Evolutionary conservation across 768 basidiomycete genomes (phyloP), one percentile per base, ranked within the genome.

Genomic region (Mycena chlorophos): DNA sequence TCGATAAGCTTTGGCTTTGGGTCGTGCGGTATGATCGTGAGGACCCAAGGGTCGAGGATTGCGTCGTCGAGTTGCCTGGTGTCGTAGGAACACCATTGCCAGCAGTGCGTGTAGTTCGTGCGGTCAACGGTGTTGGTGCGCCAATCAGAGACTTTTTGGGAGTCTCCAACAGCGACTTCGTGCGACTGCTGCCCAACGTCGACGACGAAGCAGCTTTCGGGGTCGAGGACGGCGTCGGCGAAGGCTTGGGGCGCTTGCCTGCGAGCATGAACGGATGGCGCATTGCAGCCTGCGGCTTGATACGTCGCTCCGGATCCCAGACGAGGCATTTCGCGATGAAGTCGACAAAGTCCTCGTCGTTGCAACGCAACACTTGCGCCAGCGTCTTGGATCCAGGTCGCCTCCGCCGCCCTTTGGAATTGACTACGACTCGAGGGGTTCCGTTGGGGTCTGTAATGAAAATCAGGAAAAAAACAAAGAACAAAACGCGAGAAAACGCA

Each of bases 311-410:
- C 8, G 97, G 97, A 74, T 99, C 97, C 95, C 95, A 99, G 26
- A 91, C 81, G n/a, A 99, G 79, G 72, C 97, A 99, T 69, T 96
- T 98, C 1, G 91, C 80, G 60, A 98, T 89, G 69, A 99, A 99
- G 73, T 99, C 97, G 54, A 99, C 80, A 62, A 99, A 98, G 40
- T 91, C 86, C 55, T 96, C 93, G 67, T 98, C 97, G 55, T 94
- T 91, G 66, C 88, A 91, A 53, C 91, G 86, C 47, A 99, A 79
- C 37, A 95, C 94, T 66, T 93, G 88, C 16, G 87, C 82, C 51
- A 99, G 81, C 0, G 91, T 87, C 72, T 97, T 97, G 45, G 91
- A 87, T 17, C 91, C 94, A 16, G 97, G 94, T 64, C 94, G 82
- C 56, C 97, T 84, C 51, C 94, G 83, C 39, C 94, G 87, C 28